Evolutionary conservation across 2,329 filamentous ascomycete species (phyloP).

Genomic region (Grosmannia penicillata): DNA sequence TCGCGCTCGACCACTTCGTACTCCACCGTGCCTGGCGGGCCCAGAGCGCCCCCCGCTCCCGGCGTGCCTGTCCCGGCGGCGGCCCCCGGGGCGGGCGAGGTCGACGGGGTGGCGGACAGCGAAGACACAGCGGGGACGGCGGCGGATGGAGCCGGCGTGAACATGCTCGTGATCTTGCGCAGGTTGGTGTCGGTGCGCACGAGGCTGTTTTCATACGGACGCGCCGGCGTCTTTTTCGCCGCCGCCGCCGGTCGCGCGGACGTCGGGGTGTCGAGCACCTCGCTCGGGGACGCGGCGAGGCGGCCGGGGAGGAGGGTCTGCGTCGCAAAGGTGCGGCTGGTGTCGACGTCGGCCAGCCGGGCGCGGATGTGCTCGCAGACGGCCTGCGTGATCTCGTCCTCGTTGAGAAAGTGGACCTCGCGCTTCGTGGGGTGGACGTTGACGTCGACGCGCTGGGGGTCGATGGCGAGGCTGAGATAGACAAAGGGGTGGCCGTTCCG

Average conservation of each 20-base stretch:
- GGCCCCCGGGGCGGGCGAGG: conserved; percentile 11
- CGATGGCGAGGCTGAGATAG: conserved; percentile 84
- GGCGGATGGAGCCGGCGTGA: conserved; percentile 38
- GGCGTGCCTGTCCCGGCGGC: neutral
- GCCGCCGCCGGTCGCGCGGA: conserved; percentile 21
- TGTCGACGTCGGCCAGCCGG: conserved; percentile 75
- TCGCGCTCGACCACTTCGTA: conserved; percentile 63
- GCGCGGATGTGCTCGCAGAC: conserved; percentile 69
- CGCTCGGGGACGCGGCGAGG: neutral
- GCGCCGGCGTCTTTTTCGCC: conserved; percentile 26
- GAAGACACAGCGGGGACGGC: conserved; percentile 2
- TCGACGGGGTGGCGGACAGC: conserved; percentile 11
- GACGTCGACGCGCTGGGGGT: conserved; percentile 84
- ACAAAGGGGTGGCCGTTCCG: conserved; percentile 91
- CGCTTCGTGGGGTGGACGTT: conserved; percentile 96
- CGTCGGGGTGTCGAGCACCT: conserved; percentile 12
- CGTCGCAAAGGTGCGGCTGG: conserved; percentile 85
- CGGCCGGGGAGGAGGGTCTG: conserved; percentile 74
- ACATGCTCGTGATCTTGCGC: conserved; percentile 94
- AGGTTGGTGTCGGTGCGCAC: conserved; percentile 78
- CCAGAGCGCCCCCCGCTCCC: no score
- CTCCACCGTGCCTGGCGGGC: conserved; percentile 35
- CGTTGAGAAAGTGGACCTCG: conserved; percentile 93
- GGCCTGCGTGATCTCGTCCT: conserved; percentile 84
- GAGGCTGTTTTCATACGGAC: conserved; percentile 70